Base-by-base conservation (phyloP, 2,329 filamentous ascomycete species). In the Monosporascus sp. region DNA sequence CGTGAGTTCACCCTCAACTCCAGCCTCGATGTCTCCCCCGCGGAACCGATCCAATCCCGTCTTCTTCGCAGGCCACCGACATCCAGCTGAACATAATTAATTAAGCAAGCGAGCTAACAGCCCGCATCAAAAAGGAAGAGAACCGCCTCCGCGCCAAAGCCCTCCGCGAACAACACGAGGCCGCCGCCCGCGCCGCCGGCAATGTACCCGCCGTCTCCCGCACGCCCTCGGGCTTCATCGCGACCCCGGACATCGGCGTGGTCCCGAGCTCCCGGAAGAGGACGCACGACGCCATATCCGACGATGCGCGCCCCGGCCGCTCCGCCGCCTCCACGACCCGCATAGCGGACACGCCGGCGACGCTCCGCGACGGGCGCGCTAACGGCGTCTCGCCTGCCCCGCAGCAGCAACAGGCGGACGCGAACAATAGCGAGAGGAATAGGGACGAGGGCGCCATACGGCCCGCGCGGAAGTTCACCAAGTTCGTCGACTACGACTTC, bases 401-500 rank as follows among this genome's bases (percentile, higher is more conserved):
- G 31, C 31, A 14, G 31, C 31, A 34, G 31, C 31, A 14, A 14
- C 31, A 34, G 11, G 9, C 31, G 0, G 31, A 34, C 31, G 31
- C 31, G 9, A 34, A 14, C 9, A 34, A 34, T 14, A 51, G 7
- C 58, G 52, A 11, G 59, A 62, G 7, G 60, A 62, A 7, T 59
- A 66, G 0, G 68, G 67, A 46, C 69, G 60, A 66, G 0, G 68
- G 67, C 46, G 69, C 74, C 5, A 85, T 95, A 49, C 85, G 85
- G 52, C 87, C 93, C 1, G 90, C 90, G 47, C 83, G 86, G 65
- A 97, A 95, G 66, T 97, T 97, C 62, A 85, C 89, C 56, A 93
- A 94, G 69, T 97, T 88, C 68, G 92, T 99, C 66, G 94, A 99
- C 67, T 97, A 97, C 74, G 94, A 99, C 71, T 94, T 99, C 73